Evolutionary conservation across 768 basidiomycete genomes (phyloP).

Genomic region (Strobilomyces confusus): DNA sequence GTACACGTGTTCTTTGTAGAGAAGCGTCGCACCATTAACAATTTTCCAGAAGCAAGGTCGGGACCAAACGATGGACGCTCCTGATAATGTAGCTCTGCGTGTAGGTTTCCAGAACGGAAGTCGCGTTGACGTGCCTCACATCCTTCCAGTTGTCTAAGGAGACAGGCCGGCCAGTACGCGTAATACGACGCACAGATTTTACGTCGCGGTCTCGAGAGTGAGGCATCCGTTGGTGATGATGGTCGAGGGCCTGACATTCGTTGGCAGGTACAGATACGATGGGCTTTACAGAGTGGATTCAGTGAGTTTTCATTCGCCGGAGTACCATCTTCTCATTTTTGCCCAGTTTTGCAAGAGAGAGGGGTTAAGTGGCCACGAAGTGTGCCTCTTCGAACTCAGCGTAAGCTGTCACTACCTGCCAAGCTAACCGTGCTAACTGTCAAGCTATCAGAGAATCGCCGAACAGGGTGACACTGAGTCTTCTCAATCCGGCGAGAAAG

Average conservation of each 20-base stretch:
- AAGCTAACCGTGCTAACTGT: background rate
- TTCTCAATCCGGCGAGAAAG: background rate
- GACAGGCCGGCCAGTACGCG: slow-evolving; percentile 32
- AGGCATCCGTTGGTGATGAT: background rate
- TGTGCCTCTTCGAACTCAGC: slow-evolving; percentile 29
- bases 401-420: slow-evolving; percentile 6
- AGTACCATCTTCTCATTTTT: background rate
- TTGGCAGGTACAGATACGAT: slow-evolving; percentile 30
- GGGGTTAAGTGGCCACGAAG: slow-evolving; percentile 17
- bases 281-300: slow-evolving; percentile 29
- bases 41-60: slow-evolving; percentile 17
- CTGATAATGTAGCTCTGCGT: slow-evolving; percentile 15
- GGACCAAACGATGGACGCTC: slow-evolving; percentile 20
- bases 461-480: background rate
- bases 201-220: too few relatives aligned
- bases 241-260: background rate
- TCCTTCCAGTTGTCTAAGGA: slow-evolving; percentile 25
- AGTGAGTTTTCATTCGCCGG: slow-evolving; percentile 9
- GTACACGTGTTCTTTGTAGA: slow-evolving; percentile 8
- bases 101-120: slow-evolving; percentile 8
- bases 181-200: slow-evolving; percentile 27
- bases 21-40: background rate
- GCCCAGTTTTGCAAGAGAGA: background rate
- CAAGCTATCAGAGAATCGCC: slow-evolving; percentile 15
- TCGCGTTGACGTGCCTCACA: background rate